Evolutionary conservation across 768 basidiomycete genomes (phyloP), one percentile per base, ranked within the genome.

Genomic region (Filobasidium wieringae): DNA sequence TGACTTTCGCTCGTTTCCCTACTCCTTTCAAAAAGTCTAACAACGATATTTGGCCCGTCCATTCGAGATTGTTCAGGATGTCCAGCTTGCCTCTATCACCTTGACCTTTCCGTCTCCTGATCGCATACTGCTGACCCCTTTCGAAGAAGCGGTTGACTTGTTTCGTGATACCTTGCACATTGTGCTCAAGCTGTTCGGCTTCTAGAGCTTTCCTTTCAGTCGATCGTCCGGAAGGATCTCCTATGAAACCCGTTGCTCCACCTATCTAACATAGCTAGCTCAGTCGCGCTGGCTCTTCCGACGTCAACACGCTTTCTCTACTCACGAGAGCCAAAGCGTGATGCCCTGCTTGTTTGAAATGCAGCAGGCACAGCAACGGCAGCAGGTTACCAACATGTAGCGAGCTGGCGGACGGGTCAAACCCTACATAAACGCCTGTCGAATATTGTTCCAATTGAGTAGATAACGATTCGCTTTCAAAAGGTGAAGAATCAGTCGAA

Each of bases 351-450:
- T 87, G 66, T 45, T 85, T 85, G 70, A 97, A 93, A 68, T 96
- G 95, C 15, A 96, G 77, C 43, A 96, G 72, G 52, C 82, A 83
- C 68, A 97, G 80, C 43, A 99, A 76, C 1, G 93, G 91, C 22
- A 96, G 77, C 1, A 99, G 80, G 71, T 99, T 92, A 3, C 95
- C 95, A 54, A 90, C 86, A 72, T 99, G 95, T 17, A 99, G 78
- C 1, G 89, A 86, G 26, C 75, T 77, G 4, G 91, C 90, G 1
- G 93, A 90, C 14, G 95, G 95, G 70, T 99, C 95, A 39, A 97
- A 80, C 33, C 95, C 95, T 4, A 83, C 79, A 70, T 99, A 99
- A 17, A 88, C 79, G 0, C 80, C 80, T 15, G 66, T 68, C 0
- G 71, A 72, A n/a, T n/a, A n/a, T n/a, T n/a, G n/a, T n/a, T n/a